Evolutionary conservation across 176 grass and related monocot genomes (phyloP).

Genomic region (Musa itinerans): DNA sequence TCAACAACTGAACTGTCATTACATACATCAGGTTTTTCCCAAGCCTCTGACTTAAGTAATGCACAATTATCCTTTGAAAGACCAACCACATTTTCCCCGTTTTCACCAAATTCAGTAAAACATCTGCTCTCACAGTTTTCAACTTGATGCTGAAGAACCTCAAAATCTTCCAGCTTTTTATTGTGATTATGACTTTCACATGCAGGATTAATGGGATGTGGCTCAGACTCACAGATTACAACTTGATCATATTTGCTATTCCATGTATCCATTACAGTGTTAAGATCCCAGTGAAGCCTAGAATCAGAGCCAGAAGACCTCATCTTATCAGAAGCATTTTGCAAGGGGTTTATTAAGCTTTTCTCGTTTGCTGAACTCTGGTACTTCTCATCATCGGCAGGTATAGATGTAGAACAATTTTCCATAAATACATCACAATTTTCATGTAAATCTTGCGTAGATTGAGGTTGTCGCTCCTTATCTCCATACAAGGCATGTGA

Average conservation of each 20-base stretch:
- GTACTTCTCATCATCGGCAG: constrained; percentile 16
- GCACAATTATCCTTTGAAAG: constrained; percentile 15
- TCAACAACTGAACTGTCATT: constrained; percentile 11
- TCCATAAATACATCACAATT: constrained; percentile 10
- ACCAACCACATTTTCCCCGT: constrained; percentile 19
- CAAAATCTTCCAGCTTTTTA: constrained; percentile 1
- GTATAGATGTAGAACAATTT: constrained; percentile 16
- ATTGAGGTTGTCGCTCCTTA: constrained; percentile 21
- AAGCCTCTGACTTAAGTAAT: constrained; percentile 11
- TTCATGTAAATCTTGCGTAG: constrained; percentile 20
- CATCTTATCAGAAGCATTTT: constrained; percentile 26
- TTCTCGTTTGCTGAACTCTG: constrained; percentile 17
- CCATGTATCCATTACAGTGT: constrained; percentile 82
- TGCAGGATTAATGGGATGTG: constrained; percentile 16
- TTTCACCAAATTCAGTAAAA: constrained; percentile 16
- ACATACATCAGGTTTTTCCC: constrained; percentile 21
- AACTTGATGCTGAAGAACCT: background rate
- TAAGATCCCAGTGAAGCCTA: constrained; percentile 96
- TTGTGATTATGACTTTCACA: constrained; percentile 8
- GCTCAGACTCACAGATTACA: constrained; percentile 10
- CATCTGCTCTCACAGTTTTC: constrained; percentile 6
- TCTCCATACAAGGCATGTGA: constrained; percentile 23
- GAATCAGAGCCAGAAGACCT: constrained; percentile 34
- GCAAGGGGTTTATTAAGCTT: constrained; percentile 20
- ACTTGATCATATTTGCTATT: constrained; percentile 26